Percentiles rank a stretch among this genome's conserved stretches.
Conservation (phyloP, 2,329 filamentous ascomycete genomes). For the Trichoderma citrinoviride region DNA sequence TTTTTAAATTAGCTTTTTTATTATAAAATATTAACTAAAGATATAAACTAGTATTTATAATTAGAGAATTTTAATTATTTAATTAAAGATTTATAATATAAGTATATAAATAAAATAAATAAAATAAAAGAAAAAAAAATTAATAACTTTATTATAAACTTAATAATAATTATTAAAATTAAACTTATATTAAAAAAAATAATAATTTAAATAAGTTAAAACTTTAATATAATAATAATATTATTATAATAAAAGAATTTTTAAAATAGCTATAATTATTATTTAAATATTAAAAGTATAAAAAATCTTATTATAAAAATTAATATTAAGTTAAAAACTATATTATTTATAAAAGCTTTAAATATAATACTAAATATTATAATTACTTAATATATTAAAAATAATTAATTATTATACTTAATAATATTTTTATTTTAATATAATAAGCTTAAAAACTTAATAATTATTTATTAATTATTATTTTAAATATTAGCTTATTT, state of each 20-base stretch:
- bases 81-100: too few species aligned
- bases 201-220: background rate
- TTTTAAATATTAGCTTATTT: constrained; percentile 8
- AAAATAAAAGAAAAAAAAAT: too few species aligned
- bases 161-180: too few species aligned
- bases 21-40: too few species aligned
- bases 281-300: background rate
- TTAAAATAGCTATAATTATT: too few species aligned
- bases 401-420: background rate
- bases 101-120: too few species aligned
- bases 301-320: background rate
- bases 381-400: background rate
- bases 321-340: background rate
- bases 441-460: background rate
- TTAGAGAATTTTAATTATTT: too few species aligned
- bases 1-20: too few species aligned
- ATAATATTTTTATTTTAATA: background rate
- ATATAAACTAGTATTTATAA: too few species aligned
- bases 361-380: background rate
- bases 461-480: background rate
- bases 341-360: background rate
- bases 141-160: too few species aligned
- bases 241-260: too few species aligned
- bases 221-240: background rate
- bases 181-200: too few species aligned